Evolutionary conservation across 257 asterid species (phyloP).

Genomic region (Agastache rugosa): DNA sequence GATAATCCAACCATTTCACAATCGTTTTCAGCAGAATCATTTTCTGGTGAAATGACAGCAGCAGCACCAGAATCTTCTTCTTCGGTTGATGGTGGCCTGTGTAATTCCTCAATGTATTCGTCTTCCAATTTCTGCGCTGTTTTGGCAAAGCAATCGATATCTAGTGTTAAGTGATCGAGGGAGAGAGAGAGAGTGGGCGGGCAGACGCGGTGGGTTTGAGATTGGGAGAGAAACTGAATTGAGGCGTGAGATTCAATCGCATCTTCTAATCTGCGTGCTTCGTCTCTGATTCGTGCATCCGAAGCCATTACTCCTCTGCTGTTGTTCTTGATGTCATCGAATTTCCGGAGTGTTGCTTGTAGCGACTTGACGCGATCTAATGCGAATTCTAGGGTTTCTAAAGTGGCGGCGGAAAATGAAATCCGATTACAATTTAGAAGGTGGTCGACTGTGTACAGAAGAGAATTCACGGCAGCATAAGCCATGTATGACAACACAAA

Average conservation of each 20-base stretch:
- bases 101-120: neutral
- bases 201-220: neutral
- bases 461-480: constrained; percentile 7
- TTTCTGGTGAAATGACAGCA: neutral
- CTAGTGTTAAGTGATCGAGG: neutral
- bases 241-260: neutral
- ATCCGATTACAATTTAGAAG: neutral
- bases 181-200: neutral
- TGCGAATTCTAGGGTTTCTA: neutral
- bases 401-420: neutral
- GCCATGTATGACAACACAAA: neutral
- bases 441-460: neutral
- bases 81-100: neutral
- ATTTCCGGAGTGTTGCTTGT: too few species aligned
- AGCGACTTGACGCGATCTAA: too few species aligned
- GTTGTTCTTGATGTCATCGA: too few species aligned
- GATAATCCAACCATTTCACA: neutral
- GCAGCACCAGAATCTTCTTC: neutral
- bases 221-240: neutral
- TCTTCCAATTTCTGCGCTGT: neutral
- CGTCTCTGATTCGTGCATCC: constrained; percentile 1
- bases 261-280: constrained; percentile 2
- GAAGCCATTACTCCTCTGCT: neutral
- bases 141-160: neutral
- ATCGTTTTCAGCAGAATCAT: neutral